Evolutionary conservation across 139 green algal species (phyloP), one percentile per base, ranked within the genome.

Genomic region (Chlamydomonas schloesseri): DNA sequence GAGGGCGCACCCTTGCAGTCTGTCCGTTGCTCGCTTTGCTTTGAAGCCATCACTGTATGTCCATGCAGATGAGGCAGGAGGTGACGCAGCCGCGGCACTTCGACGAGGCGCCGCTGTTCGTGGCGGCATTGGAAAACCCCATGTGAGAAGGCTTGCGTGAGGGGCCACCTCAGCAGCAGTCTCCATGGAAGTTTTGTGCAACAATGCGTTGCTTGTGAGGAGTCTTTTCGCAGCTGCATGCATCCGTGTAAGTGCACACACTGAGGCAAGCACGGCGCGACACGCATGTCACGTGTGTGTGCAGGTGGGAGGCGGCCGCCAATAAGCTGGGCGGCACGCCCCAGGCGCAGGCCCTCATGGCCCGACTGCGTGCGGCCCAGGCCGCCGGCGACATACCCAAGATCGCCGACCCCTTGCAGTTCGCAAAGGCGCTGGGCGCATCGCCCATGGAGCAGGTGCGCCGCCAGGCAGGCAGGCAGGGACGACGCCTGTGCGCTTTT

Each of bases 31-130:
- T n/a, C n/a, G n/a, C n/a, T n/a, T n/a, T n/a, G n/a, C n/a, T n/a
- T n/a, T n/a, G n/a, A n/a, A n/a, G n/a, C n/a, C n/a, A n/a, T n/a
- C n/a, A n/a, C n/a, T n/a, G n/a, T n/a, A n/a, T n/a, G n/a, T n/a
- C n/a, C 24, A 3, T 36, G 62, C 60, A 67, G 76, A 17, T 2
- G 33, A 8, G 13, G 36, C 2, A 42, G 26, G 28, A 47, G 37
- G 15, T 64, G 28, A 6, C 17, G 11, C 36, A 47, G n/a, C 18
- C 36, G 2, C 10, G 21, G 13, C 0, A 5, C 46, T 74, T 75
- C n/a, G 47, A 84, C 18, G 78, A 84, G 65, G 65, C 5, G 14
- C n/a, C 60, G n/a, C 69, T 84, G 65, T 83, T 83, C 28, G 36
- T 42, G 34, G 64, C 78, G 2, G 65, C 64, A 0, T 26, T 84